phyloP scores from a whole-genome alignment of 371 early-diverging fungal genomes.

The Zychaea mexicana region DNA sequence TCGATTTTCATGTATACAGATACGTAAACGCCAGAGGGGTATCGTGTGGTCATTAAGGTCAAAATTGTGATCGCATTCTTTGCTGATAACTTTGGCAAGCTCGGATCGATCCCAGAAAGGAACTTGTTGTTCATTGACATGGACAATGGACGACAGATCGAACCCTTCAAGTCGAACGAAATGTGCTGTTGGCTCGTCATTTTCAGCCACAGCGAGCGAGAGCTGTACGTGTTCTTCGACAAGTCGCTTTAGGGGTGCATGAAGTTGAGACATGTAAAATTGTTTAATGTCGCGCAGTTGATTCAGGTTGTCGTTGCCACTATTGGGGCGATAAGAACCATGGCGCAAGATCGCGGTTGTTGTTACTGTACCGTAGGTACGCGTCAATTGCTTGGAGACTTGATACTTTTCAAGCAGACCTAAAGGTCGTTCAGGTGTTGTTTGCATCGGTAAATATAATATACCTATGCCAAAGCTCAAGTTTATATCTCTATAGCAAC shows the following conservation, averaged over 20 bases:
- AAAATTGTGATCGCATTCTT: slow-evolving; percentile 22
- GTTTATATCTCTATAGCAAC: too few species aligned
- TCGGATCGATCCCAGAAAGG: slow-evolving; percentile 6
- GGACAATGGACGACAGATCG: slow-evolving; percentile 22
- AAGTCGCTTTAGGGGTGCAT: slow-evolving; percentile 25
- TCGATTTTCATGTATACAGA: slow-evolving; percentile 11
- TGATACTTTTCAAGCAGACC: slow-evolving; percentile 48
- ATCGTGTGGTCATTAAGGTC: slow-evolving; percentile 17
- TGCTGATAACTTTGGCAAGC: not conserved
- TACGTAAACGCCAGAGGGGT: slow-evolving; percentile 39
- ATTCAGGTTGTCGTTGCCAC: not conserved
- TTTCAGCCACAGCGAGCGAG: slow-evolving; percentile 20
- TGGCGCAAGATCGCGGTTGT: slow-evolving; percentile 26
- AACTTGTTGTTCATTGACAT: slow-evolving; percentile 1
- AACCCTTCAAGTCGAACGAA: slow-evolving; percentile 24
- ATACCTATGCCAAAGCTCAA: too few species aligned
- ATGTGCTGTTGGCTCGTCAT: slow-evolving; percentile 17
- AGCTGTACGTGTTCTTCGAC: slow-evolving; percentile 30
- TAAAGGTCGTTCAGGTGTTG: slow-evolving; percentile 18
- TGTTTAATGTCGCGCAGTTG: not conserved
- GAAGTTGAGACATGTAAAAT: slow-evolving; percentile 23
- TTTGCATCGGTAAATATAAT: too few species aligned
- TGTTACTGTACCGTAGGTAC: slow-evolving; percentile 36
- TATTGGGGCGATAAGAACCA: slow-evolving; percentile 2
- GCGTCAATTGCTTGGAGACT: slow-evolving; percentile 26